Evolutionary conservation across 805 yeast species (phyloP), one percentile per base, ranked within the genome.

Genomic region (Monosporozyma siamensis): DNA sequence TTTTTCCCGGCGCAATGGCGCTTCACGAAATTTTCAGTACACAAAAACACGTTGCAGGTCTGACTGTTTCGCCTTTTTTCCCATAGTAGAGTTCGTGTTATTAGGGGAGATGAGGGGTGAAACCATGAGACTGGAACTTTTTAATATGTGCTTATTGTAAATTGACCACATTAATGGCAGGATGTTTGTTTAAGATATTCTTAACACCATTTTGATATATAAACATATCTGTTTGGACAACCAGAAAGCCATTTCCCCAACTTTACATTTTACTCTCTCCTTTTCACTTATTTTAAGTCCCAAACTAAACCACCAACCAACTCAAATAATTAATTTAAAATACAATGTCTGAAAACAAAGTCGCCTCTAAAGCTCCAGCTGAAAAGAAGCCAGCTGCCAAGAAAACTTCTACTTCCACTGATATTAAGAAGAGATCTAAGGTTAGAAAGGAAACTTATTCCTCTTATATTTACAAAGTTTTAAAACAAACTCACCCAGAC

Each of bases 401-500:
- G 77, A 85, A 94, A 65, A 77, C 95, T 52, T 70, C 94, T 54
- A 73, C 86, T 52, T 64, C 83, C 55, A 75, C 79, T 45, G 89
- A 79, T 62, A 69, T 80, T 67, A 88, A 87, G 80, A 89, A 84
- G 83, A 87, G 95, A 77, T 66, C 86, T 57, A 89, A 88, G 82
- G 72, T 89, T 61, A 87, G 97, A 81, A 88, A 87, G 83, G 97
- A 90, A 75, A 87, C 97, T 53, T 90, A 88, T 78, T 87, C 95
- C 53, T 88, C 97, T 51, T 90, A 90, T 75, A 90, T 90, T 68
- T 90, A 89, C 92, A 90, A 90, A 74, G 97, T 89, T 56, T 82
- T 90, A 68, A 89, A 89, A 74, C 97, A 90, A 78, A 89, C 97
- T 51, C 97, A 90, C 74, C 97, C 97, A 70, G 97, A 90, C 70